Evolutionary conservation across 257 asterid species (phyloP), one percentile per base, ranked within the genome.

Genomic region (Solanum okadae): DNA sequence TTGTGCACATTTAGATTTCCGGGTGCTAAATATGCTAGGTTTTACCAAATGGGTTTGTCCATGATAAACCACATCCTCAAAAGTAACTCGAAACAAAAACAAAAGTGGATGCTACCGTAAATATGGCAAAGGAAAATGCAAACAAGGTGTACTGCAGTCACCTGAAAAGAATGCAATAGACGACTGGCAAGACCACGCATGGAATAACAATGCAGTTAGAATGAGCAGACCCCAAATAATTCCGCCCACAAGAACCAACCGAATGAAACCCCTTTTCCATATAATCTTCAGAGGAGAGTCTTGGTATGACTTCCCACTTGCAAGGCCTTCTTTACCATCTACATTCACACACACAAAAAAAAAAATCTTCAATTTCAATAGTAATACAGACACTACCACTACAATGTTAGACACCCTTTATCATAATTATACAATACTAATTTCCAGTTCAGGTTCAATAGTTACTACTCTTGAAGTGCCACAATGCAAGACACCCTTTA

Each of bases 111-210:
- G 10, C 85, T 31, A 72, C 35, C 22, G 1, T 22, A 63, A 46
- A 37, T 31, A n/a, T 33, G 38, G 44, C 25, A 87, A 34, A 77
- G 35, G n/a, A 25, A 75, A 61, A 18, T 56, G 59, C 25, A 63
- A 15, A 22, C 73, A 38, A 78, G 22, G 38, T 5, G 22, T 82
- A 20, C 49, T 22, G n/a, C 65, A 82, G 71, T 49, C 61, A 90
- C 94, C 94, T 88, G 93, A 89, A 88, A 93, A 90, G 89, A 93
- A 92, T 87, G 87, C 85, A 42, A 91, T 77, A 31, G 92, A 89
- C 13, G 93, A 91, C 75, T 93, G 94, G 88, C 95, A 93, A 84
- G 95, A 85, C 93, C 93, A 93, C 15, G 90, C 83, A 75, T 91
- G 95, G 86, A 91, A 93, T 59, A 90, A 79, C 77, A 91, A 88